Evolutionary conservation across 139 green algal species (phyloP).

Genomic region (Coelastrella sp.): DNA sequence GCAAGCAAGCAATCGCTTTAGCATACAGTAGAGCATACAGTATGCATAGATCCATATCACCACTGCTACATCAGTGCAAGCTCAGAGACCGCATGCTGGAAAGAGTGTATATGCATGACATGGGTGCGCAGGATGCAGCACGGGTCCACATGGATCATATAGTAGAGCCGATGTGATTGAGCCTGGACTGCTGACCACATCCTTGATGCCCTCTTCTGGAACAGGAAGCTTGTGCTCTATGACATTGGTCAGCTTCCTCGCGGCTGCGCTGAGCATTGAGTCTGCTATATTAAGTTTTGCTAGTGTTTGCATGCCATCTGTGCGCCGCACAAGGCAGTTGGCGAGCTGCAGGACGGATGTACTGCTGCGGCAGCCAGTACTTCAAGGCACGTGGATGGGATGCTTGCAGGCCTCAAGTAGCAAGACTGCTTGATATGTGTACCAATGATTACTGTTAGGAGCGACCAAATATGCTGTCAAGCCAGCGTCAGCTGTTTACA

Average conservation of each 20-base stretch:
- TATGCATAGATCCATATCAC: no score
- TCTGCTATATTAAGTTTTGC: background rate
- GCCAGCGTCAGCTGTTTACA: no score
- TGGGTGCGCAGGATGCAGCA: no score
- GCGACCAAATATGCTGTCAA: no score
- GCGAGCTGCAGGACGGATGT: background rate
- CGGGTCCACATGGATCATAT: background rate
- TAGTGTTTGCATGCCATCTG: background rate
- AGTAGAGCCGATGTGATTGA: background rate
- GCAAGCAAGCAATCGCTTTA: background rate
- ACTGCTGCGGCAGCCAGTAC: background rate
- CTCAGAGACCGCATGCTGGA: background rate
- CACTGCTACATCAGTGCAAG: no score
- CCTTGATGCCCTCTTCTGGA: background rate
- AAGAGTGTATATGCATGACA: no score
- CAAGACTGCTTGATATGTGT: background rate
- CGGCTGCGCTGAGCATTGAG: background rate
- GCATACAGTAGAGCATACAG: background rate
- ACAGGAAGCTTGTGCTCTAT: constrained; percentile 2
- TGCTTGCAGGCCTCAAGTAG: no score
- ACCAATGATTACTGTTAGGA: no score
- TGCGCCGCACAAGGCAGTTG: background rate
- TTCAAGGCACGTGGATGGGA: background rate
- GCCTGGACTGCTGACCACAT: background rate
- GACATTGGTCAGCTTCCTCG: background rate